Base-by-base conservation (phyloP, 177 flowering plant species). In the Telopea speciosissima region DNA sequence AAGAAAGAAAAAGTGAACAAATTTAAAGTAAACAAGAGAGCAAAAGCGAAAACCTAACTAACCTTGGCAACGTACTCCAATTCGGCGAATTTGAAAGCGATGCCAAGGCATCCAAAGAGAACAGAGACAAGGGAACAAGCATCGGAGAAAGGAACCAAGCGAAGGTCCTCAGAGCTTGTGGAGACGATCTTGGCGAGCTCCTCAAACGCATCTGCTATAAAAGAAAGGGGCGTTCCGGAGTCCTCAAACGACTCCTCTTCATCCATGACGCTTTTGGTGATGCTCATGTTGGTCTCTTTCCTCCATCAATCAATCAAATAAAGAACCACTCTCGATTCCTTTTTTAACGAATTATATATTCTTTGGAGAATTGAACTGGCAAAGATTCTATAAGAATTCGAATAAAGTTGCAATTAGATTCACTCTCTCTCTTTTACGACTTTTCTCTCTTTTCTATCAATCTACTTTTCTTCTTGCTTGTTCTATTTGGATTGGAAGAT, bases 31-130 rank as follows among this genome's bases (percentile, higher is more conserved):
- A 59, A 24, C 66, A 22, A 60, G 13, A 62, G 2, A 65, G 26
- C 63, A 10, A n/a, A 25, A 16, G 42, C 23, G 19, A 13, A 28
- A 49, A 5, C 54, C 24, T 36, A 49, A 17, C 24, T 70, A 54
- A 89, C 93, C 97, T 91, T 93, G 71, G 89, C 67, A 61, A 76
- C 76, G 73, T 83, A 93, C 76, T 91, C 97, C 72, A 81, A 24
- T 76, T 91, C 93, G 10, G 98, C 98, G 72, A 93, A 93, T 72
- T 90, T 91, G 82, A 91, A 93, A 65, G 98, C 97, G 22, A 89
- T 63, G 66, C 98, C 98, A 22, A 93, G 88, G 76, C 81, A 86
- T 17, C 82, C 79, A 70, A 93, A 91, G 68, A 93, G 86, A 52
- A 84, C 82, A 64, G 96, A 85, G 54, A 91, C 89, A 58, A 74